Conservation (phyloP, 2,329 filamentous ascomycete genomes). For the Aureobasidium sp. region DNA sequence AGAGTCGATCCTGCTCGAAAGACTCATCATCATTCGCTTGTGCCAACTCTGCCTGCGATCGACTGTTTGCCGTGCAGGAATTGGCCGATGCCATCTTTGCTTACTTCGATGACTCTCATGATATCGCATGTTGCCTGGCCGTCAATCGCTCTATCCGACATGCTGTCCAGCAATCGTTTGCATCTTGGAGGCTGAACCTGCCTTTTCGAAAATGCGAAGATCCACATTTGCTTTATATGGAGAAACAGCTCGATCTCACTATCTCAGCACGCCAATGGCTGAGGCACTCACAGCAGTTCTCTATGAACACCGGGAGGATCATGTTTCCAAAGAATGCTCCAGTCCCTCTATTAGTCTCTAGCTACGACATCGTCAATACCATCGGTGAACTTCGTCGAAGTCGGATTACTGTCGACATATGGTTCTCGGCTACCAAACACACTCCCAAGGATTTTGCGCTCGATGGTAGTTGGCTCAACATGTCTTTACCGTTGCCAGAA, state of each 20-base stretch:
- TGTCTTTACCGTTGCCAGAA: background rate
- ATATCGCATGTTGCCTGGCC: background rate
- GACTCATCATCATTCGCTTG: background rate
- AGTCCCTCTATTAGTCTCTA: background rate
- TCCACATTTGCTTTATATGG: background rate
- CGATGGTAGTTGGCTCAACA: background rate
- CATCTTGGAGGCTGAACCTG: background rate
- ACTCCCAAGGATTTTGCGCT: background rate
- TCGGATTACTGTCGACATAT: conserved; percentile 1
- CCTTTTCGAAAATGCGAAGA: background rate
- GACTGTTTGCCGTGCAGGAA: conserved; percentile 2
- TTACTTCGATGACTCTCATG: background rate
- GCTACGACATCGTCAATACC: background rate
- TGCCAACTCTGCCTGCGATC: background rate
- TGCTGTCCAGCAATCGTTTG: background rate
- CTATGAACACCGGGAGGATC: background rate
- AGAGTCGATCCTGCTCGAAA: background rate
- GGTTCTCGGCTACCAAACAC: background rate
- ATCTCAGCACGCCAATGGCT: background rate
- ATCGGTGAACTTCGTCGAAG: background rate
- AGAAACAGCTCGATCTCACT: background rate
- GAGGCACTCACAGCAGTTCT: background rate
- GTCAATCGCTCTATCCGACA: background rate
- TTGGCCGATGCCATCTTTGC: background rate
- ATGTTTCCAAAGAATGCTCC: background rate